A percentile compares a stretch with the other conserved stretches of the same genome.
Conservation (phyloP, 177 flowering plant species). For the Vitis hybrid region DNA sequence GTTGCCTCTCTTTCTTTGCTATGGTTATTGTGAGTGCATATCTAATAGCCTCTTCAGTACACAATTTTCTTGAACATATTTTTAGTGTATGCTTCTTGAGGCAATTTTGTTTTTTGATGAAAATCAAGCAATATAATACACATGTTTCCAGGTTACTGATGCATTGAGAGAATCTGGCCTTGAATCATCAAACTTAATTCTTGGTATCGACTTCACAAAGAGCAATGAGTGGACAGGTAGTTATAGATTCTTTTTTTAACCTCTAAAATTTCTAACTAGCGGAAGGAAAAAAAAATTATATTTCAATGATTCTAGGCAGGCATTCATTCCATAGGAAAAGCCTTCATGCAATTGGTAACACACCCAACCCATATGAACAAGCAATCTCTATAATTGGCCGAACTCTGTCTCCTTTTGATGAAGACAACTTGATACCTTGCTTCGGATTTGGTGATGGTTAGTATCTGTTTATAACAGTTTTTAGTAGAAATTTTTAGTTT, state of each 20-base stretch:
- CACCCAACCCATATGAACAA: conserved; percentile 86
- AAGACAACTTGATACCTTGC: conserved; percentile 91
- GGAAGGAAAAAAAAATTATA: not conserved
- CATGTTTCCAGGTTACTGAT: conserved; percentile 53
- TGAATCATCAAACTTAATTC: conserved; percentile 85
- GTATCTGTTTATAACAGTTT: conserved; percentile 14
- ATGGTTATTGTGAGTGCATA: not conserved
- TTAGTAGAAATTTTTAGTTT: not conserved
- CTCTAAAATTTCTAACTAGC: not conserved
- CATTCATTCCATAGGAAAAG: conserved; percentile 71
- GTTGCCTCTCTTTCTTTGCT: not conserved
- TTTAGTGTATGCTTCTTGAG: not conserved
- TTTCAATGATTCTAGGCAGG: conserved; percentile 47
- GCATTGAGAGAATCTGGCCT: conserved; percentile 84
- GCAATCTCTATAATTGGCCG: conserved; percentile 91
- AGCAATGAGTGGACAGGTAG: conserved; percentile 96
- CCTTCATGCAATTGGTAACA: conserved; percentile 70
- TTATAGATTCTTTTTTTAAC: not conserved
- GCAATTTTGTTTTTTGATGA: too few relatives aligned
- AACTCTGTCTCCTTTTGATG: conserved; percentile 86
- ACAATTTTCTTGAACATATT: not conserved
- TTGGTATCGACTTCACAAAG: conserved; percentile 88
- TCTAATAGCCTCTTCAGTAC: not conserved
- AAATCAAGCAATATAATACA: not conserved
- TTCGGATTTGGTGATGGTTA: conserved; percentile 97